Percentiles rank a stretch among this genome's conserved stretches.
Conservation (phyloP, 192 early-diverging fungal genomes). For the Coemansia erecta region DNA sequence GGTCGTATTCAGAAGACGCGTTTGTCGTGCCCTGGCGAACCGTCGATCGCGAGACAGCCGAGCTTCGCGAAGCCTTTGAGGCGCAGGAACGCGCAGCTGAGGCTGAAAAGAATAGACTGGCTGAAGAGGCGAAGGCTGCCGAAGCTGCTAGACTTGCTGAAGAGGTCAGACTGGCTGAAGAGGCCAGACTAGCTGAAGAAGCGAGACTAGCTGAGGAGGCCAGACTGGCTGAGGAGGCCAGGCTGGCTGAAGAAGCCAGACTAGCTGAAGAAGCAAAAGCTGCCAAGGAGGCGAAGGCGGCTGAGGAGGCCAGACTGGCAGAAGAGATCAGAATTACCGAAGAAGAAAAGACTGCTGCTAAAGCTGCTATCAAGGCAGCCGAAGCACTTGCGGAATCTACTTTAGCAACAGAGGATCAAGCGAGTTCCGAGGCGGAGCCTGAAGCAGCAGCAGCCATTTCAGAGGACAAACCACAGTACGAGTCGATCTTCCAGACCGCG, state of each 20-base stretch:
- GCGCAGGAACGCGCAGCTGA: constrained; percentile 15
- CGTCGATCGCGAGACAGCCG: constrained; percentile 38
- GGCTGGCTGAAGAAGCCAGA: neutral
- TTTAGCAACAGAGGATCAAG: neutral
- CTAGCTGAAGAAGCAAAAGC: neutral
- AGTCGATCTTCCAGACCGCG: constrained; percentile 43
- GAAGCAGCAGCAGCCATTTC: neutral
- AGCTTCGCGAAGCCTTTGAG: constrained; percentile 27
- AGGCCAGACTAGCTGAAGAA: neutral
- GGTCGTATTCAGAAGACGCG: constrained; percentile 16
- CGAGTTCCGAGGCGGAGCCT: neutral
- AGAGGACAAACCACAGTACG: constrained; percentile 17
- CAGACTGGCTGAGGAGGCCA: neutral
- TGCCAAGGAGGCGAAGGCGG: neutral
- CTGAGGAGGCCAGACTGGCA: too few relatives aligned
- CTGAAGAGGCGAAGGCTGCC: constrained; percentile 3
- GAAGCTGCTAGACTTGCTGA: constrained; percentile 1
- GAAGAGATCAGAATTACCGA: too few relatives aligned
- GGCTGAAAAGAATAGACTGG: constrained; percentile 8
- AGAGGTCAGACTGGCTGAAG: neutral
- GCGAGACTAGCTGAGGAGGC: neutral
- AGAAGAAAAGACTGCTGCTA: neutral
- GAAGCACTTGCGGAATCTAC: neutral
- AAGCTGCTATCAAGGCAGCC: neutral
- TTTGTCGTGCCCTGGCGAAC: constrained; percentile 49